Evolutionary conservation across 148 eudicot genomes (phyloP).

Genomic region (Silene latifolia): DNA sequence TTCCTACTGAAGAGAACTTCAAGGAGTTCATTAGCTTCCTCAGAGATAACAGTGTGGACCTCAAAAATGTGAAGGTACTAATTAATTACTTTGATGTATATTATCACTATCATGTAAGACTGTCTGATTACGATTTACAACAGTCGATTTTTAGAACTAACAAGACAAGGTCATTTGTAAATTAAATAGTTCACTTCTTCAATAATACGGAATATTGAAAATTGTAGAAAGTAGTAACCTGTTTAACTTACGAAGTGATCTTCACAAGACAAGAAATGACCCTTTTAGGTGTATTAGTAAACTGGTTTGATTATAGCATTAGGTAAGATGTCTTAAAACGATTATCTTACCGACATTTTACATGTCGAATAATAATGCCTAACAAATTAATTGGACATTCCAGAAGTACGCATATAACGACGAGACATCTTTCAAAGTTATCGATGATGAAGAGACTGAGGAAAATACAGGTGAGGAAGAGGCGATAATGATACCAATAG

Average conservation of each 20-base stretch:
- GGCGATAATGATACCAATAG: conserved; percentile 6
- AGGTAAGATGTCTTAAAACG: too few relatives aligned
- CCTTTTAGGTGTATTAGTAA: too few relatives aligned
- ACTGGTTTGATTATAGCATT: too few relatives aligned
- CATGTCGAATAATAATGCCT: background rate
- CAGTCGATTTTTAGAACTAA: too few relatives aligned
- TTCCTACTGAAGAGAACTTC: conserved; percentile 87
- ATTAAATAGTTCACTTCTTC: too few relatives aligned
- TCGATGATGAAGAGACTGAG: conserved; percentile 33
- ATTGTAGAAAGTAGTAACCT: too few relatives aligned
- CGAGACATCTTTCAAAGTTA: conserved; percentile 35
- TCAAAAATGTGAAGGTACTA: conserved; percentile 77
- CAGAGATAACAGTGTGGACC: conserved; percentile 65
- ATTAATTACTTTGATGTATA: background rate
- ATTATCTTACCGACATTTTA: too few relatives aligned
- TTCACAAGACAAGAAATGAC: too few relatives aligned
- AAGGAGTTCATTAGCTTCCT: conserved; percentile 81
- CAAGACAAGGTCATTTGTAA: too few relatives aligned
- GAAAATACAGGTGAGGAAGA: conserved; percentile 23
- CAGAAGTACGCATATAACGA: conserved; percentile 72
- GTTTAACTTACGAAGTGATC: too few relatives aligned
- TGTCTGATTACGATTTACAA: background rate
- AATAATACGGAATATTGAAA: too few relatives aligned
- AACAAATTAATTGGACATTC: background rate
- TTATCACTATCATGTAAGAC: background rate